Evolutionary conservation across 139 green algal genomes (phyloP).

Genomic region (Micromonas commoda): DNA sequence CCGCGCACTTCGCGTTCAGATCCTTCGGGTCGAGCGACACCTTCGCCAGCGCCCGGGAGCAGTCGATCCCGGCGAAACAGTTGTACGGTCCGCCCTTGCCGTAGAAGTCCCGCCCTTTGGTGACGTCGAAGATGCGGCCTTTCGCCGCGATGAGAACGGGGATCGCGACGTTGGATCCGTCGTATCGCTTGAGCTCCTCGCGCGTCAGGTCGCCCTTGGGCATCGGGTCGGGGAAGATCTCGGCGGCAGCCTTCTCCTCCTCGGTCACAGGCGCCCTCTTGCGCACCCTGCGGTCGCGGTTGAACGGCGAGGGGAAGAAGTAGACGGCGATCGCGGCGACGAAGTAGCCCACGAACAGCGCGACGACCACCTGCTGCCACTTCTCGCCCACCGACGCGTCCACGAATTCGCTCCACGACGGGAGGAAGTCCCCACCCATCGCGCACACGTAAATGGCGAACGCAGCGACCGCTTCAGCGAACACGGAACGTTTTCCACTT

Average conservation of each 20-base stretch:
- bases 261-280: background rate
- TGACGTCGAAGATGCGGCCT: conserved; percentile 33
- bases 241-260: background rate
- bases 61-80: conserved; percentile 22
- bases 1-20: conserved; percentile 7
- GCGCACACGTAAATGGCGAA: too few species aligned
- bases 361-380: background rate
- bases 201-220: conserved; percentile 25
- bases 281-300: background rate
- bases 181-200: conserved; percentile 30
- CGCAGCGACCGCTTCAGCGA: too few species aligned
- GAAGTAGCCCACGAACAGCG: background rate
- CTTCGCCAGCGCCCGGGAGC: conserved; percentile 28
- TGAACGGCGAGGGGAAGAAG: background rate
- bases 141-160: conserved; percentile 31
- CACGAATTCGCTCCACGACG: background rate
- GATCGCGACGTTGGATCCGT: conserved; percentile 11
- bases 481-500: too few species aligned
- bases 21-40: conserved; percentile 21
- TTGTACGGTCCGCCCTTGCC: conserved; percentile 26
- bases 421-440: too few species aligned
- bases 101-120: conserved; percentile 32
- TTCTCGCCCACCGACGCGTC: background rate
- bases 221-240: conserved; percentile 7
- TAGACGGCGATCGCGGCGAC: background rate